These are phyloP conservation scores for Ordospora pajunii DNA, from an alignment of 371 early-diverging fungal genomes.

Conservation along the genomic window DNA sequence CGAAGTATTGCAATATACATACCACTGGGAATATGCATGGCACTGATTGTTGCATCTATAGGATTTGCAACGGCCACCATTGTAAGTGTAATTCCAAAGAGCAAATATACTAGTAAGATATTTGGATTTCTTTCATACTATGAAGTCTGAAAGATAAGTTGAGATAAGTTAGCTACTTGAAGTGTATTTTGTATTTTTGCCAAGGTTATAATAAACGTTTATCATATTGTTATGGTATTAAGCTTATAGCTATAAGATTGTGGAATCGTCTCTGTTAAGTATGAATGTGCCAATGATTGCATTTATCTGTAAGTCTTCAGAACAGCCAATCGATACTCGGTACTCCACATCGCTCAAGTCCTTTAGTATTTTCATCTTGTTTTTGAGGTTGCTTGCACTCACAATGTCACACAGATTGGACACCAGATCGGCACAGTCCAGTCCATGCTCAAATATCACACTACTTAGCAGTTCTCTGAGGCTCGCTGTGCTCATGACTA, in stretches of 20 bases:
- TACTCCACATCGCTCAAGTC: slow-evolving; percentile 54
- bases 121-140: background rate
- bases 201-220: background rate
- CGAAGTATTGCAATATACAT: background rate
- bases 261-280: slow-evolving; percentile 3
- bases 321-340: slow-evolving; percentile 49
- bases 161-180: background rate
- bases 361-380: slow-evolving; percentile 47
- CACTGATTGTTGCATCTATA: background rate
- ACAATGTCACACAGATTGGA: slow-evolving; percentile 31
- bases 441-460: background rate
- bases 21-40: background rate
- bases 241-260: background rate
- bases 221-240: background rate
- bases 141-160: background rate
- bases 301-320: slow-evolving; percentile 56
- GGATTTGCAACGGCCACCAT: background rate
- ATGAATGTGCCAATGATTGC: slow-evolving; percentile 49
- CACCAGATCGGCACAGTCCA: slow-evolving; percentile 38
- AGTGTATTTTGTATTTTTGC: background rate
- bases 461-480: background rate
- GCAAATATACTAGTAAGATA: background rate
- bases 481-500: slow-evolving; percentile 10
- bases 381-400: slow-evolving; percentile 15
- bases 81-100: background rate